Evolutionary conservation across 768 basidiomycete species (phyloP).

Genomic region (Kwoniella botswanensis): DNA sequence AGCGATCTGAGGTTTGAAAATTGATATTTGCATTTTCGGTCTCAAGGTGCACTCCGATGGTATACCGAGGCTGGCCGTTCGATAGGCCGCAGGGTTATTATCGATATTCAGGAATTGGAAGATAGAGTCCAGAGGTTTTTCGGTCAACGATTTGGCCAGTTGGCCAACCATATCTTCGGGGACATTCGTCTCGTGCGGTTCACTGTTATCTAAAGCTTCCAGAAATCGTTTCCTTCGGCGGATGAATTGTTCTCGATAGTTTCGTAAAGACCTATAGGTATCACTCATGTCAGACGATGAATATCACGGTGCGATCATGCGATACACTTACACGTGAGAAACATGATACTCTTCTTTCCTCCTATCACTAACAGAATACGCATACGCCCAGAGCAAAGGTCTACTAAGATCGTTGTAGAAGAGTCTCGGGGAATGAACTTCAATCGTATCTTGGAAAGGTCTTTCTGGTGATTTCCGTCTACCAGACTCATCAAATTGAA

Average conservation of each 20-base stretch:
- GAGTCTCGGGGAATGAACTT: conserved; percentile 83
- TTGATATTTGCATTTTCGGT: conserved; percentile 73
- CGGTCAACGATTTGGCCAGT: conserved; percentile 21
- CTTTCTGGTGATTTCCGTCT: conserved; percentile 65
- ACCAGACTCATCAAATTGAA: conserved; percentile 10
- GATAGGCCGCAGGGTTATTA: conserved; percentile 9
- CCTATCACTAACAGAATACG: conserved; percentile 76
- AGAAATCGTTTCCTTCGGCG: conserved; percentile 57
- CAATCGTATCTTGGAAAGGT: conserved; percentile 83
- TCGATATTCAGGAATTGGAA: conserved; percentile 29
- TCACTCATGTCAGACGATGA: conserved; percentile 2
- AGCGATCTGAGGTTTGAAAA: conserved; percentile 88
- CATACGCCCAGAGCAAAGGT: conserved; percentile 86
- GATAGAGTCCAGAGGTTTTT: conserved; percentile 5
- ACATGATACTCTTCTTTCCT: conserved; percentile 85
- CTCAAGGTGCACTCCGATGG: conserved; percentile 54
- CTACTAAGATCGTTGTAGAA: conserved; percentile 76
- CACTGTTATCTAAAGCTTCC: conserved; percentile 8
- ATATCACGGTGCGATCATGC: background rate
- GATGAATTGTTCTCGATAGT: conserved; percentile 21
- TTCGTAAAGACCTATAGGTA: conserved; percentile 23
- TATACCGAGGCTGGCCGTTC: conserved; percentile 38
- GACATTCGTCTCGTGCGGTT: conserved; percentile 22
- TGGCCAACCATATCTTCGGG: conserved; percentile 26
- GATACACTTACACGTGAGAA: conserved; percentile 70